Evolutionary conservation across 2,329 filamentous ascomycete genomes (phyloP).

Genomic region (Ciborinia camelliae): DNA sequence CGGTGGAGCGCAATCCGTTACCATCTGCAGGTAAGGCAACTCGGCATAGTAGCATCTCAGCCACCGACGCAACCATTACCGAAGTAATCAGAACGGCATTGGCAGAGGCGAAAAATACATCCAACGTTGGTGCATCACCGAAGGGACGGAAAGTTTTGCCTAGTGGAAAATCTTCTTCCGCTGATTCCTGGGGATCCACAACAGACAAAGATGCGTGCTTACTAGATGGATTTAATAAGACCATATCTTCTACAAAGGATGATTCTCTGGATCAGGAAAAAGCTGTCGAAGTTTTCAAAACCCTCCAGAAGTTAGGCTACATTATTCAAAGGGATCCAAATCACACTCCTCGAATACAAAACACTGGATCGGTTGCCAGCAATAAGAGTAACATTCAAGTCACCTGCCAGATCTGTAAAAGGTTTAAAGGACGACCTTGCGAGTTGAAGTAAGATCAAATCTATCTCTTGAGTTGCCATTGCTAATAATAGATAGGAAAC

Average conservation of each 20-base stretch:
- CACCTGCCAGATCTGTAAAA: conserved; percentile 45
- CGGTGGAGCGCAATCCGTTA: conserved; percentile 11
- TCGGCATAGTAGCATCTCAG: conserved; percentile 28
- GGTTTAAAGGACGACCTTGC: conserved; percentile 49
- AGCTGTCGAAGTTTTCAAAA: conserved; percentile 29
- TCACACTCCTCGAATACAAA: conserved; percentile 25
- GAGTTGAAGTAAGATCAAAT: conserved; percentile 52
- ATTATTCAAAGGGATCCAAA: conserved; percentile 29
- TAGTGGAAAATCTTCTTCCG: conserved; percentile 23
- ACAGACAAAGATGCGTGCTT: conserved; percentile 14
- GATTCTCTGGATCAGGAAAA: conserved; percentile 26
- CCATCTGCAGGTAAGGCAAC: conserved; percentile 26
- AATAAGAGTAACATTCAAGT: conserved; percentile 33
- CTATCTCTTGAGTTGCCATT: neutral
- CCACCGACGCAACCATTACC: conserved; percentile 30
- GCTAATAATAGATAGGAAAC: conserved; percentile 58
- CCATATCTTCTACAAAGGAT: conserved; percentile 1
- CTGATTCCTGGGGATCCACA: conserved; percentile 16
- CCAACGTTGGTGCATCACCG: conserved; percentile 16
- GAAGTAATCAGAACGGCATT: conserved; percentile 30
- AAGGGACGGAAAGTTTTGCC: conserved; percentile 25
- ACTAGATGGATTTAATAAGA: neutral
- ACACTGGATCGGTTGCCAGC: conserved; percentile 30
- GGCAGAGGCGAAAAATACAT: conserved; percentile 22
- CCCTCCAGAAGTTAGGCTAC: conserved; percentile 30